phyloP scores from a whole-genome alignment of 306 rosid genomes.

The Quercus cerris region DNA sequence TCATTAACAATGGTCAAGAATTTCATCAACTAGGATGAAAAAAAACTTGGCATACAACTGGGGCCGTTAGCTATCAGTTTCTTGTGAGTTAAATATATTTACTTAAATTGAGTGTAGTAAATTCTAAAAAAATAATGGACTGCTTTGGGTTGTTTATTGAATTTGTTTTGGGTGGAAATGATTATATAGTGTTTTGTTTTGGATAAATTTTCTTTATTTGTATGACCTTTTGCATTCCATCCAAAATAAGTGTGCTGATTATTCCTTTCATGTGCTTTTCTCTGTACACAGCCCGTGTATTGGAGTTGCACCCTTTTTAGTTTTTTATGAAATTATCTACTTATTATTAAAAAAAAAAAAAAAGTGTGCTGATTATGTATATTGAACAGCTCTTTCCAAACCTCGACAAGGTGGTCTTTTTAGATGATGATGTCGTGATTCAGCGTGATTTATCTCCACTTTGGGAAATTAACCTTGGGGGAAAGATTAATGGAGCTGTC shows the following conservation, averaged over 20 bases:
- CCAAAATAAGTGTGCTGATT: constrained; percentile 21
- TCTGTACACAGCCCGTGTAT: too few species aligned
- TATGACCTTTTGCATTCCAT: not conserved
- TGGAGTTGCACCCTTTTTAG: too few species aligned
- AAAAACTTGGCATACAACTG: not conserved
- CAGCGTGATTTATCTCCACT: constrained; percentile 84
- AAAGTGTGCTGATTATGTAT: constrained; percentile 30
- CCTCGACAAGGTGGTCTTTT: constrained; percentile 89
- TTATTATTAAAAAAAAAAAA: not conserved
- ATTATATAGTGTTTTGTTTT: not conserved
- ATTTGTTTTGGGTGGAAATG: not conserved
- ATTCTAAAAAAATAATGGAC: not conserved
- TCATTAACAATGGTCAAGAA: not conserved
- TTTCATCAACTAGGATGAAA: not conserved
- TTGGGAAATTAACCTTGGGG: constrained; percentile 87
- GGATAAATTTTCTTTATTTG: not conserved
- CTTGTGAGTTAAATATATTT: not conserved
- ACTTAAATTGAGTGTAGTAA: not conserved
- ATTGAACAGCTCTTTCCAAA: constrained; percentile 82
- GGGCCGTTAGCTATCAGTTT: not conserved
- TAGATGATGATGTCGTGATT: constrained; percentile 94
- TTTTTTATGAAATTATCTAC: not conserved
- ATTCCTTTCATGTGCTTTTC: not conserved
- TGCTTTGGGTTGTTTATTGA: not conserved
- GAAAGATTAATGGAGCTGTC: constrained; percentile 95